Evolutionary conservation across 2,329 filamentous ascomycete species (phyloP), one percentile per base, ranked within the genome.

Genomic region (Pyrenophora tritici-repentis): DNA sequence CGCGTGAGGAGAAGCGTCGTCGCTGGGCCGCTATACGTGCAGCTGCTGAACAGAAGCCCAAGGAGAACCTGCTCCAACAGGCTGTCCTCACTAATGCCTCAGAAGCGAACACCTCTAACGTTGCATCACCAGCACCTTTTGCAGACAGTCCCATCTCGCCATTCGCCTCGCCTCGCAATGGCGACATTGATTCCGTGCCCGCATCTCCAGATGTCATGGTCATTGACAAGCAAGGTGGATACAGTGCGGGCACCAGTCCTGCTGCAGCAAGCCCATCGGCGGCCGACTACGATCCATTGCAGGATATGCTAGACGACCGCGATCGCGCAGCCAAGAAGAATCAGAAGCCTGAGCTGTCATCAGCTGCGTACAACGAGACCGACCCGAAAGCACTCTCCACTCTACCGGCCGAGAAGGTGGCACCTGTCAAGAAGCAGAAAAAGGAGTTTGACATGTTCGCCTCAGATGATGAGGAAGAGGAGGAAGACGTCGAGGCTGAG

Each of bases 271-370:
- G 88, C 6, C 89, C 90, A 5, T 96, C 91, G n/a, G 92, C 92
- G 38, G 91, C 91, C 52, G 90, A 96, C 72, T 96, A 96, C 70
- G 90, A 96, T 67, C 92, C 92, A 1, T 94, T 87, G 1, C 80
- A 86, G 61, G 92, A 97, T 68, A 94, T 93, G 89, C 81, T 88
- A 70, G 90, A 95, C 72, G 91, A 96, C 62, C 85, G 86, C 64
- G 81, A 85, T 52, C 85, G 87, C 49, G 85, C 89, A 64, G 86
- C 86, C 59, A 80, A 85, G 62, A 83, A 86, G 52, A 80, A 54
- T 17, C 57, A 57, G 32, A 61, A 48, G 14, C 34, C 54, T 29
- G 66, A 71, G 10, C 20, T 69, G 9, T 74, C 79, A 3, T 80
- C 83, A 13, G 75, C 77, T 42, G 78, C 79, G 20, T 85, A 87